Conservation (phyloP, 2,329 filamentous ascomycete genomes). For the Diaporthe batatas region DNA sequence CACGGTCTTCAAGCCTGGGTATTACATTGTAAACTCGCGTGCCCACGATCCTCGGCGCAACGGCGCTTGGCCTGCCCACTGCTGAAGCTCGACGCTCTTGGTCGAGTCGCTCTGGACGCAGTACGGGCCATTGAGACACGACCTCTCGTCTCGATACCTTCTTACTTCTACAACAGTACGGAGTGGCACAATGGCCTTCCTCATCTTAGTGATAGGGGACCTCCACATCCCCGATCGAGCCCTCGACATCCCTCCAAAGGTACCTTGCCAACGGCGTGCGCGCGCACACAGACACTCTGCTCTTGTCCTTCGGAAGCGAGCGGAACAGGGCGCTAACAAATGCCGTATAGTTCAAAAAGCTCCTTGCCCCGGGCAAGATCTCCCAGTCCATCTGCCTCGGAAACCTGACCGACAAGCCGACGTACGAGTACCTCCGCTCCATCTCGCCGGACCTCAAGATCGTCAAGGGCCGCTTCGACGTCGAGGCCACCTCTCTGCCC, state of each 20-base stretch:
- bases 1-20: no score
- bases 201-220: conserved; percentile 93
- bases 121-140: conserved; percentile 18
- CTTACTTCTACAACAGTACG: not conserved
- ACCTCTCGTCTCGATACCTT: not conserved
- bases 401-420: conserved; percentile 83
- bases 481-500: conserved; percentile 75
- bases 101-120: conserved; percentile 4
- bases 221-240: conserved; percentile 94
- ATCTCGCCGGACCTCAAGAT: conserved; percentile 80
- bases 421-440: conserved; percentile 83
- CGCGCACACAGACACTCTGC: conserved; percentile 24
- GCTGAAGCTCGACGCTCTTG: conserved; percentile 25
- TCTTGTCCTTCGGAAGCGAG: conserved; percentile 26
- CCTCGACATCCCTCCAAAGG: conserved; percentile 91
- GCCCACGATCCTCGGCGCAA: conserved; percentile 14
- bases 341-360: conserved; percentile 79
- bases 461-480: conserved; percentile 76
- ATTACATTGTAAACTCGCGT: not conserved
- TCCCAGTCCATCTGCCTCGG: conserved; percentile 84
- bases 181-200: conserved; percentile 78
- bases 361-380: conserved; percentile 86
- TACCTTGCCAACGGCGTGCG: conserved; percentile 53
- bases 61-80: conserved; percentile 15
- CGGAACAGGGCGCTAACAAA: not conserved